Evolutionary conservation across 345 rosid genomes (phyloP), one percentile per base, ranked within the genome.

Genomic region (Gynandropsis gynandra): DNA sequence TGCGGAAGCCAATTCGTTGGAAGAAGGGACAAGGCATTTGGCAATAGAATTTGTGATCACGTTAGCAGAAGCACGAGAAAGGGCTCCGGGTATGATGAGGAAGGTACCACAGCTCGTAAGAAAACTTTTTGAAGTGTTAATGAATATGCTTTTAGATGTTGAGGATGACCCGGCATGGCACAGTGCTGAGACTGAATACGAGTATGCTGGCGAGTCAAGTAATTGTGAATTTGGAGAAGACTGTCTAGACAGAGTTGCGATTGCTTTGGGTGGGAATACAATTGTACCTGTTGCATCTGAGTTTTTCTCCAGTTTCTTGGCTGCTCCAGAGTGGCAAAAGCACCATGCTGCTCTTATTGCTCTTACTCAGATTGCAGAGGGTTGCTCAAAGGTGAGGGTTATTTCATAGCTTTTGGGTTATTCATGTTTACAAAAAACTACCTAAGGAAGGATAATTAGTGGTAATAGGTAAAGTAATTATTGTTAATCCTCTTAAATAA

Each of bases 31-130:
- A 0, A 51, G 85, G 20, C 82, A 82, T 27, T 61, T 82, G 70
- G 85, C 74, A 0, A 55, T 81, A 33, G 89, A 81, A 67, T 81
- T 81, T 60, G 76, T 81, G 16, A 64, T 81, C 0, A 79, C 89
- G 0, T 59, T 81, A 41, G 82, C 85, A 0, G 89, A 81, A 69
- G 82, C 89, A 0, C 71, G 89, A 47, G 89, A 81, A 65, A 72
- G 78, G 62, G 89, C 89, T 0, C 88, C 88, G 0, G 88, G 88
- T 39, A 81, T 81, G 88, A 74, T 81, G 65, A 76, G 88, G 70
- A 81, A 81, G 64, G 56, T 81, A 64, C 89, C 89, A 0, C 85
- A 76, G 67, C 78, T 81, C 35, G 72, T 78, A n/a, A 81, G 66
- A 52, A 74, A 76, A 47, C 47, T 74, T 58, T 81, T 76, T 67